Base-by-base conservation (phyloP, 176 grass and related monocot species). In the Oryza nivara region DNA sequence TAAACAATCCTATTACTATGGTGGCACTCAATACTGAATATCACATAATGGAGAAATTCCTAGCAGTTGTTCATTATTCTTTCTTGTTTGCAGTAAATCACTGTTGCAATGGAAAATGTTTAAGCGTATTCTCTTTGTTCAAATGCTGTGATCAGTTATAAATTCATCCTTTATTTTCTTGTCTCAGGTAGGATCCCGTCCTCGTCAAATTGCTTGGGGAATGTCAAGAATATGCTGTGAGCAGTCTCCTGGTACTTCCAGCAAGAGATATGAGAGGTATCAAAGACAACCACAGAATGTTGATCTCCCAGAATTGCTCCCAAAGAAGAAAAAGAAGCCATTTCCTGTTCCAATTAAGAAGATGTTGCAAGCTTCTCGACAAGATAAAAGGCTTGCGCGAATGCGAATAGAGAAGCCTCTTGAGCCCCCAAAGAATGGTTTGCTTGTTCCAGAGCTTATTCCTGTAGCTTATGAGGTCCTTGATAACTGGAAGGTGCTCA, bases 281-380 rank as follows among this genome's bases (percentile, higher is more conserved):
- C 69, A 83, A 43, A 38, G 3, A 79, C 84, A 75, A 40, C 73
- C 47, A 13, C 96, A 98, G 85, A 95, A 98, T 83, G 71, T 95
- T 77, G 96, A 98, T 87, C 88, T 98, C 67, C 96, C 89, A 68
- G 52, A 86, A 75, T 60, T 92, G 80, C 91, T 85, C 23, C 91
- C 93, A 48, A 95, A 90, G 77, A 89, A 87, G n/a, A 98, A 98
- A 75, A 98, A 92, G 87, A 98, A 98, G 72, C 93, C 93, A 0
- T 98, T 83, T 77, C 72, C 89, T 6, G 75, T 95, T 46, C 96
- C 93, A 15, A 74, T 98, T 84, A 86, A 93, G 56, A 95, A 93
- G 81, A 81, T 98, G 87, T 20, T 91, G 60, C 84, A 79, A 73
- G 78, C 82, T 74, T 71, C 96, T n/a, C 87, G 89, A 49, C 83